Evolutionary conservation across 2,329 filamentous ascomycete species (phyloP).

Genomic region (Colletotrichum sublineola): DNA sequence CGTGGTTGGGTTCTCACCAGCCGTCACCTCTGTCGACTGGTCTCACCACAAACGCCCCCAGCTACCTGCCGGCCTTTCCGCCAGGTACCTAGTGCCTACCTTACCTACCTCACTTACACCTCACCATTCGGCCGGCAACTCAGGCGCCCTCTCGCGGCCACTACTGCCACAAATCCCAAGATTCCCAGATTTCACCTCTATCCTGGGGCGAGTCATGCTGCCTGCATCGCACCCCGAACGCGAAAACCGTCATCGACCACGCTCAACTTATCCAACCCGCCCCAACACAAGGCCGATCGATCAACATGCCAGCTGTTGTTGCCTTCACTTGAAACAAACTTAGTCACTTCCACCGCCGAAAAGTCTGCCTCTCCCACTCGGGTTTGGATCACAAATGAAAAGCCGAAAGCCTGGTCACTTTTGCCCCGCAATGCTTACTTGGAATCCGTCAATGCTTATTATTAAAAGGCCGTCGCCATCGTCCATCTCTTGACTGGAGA

Average conservation of each 20-base stretch:
- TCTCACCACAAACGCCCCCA: constrained; percentile 26
- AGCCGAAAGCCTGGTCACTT: not conserved
- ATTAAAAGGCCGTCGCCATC: not conserved
- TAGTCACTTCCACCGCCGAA: constrained; percentile 17
- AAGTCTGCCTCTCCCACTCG: constrained; percentile 1
- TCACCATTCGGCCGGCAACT: constrained; percentile 28
- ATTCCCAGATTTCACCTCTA: not conserved
- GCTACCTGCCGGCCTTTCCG: constrained; percentile 29
- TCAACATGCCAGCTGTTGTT: constrained; percentile 32
- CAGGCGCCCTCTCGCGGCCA: not conserved
- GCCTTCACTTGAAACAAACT: constrained; percentile 39
- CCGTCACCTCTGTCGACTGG: constrained; percentile 20
- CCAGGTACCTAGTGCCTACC: not conserved
- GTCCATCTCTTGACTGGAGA: not conserved
- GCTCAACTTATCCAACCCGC: constrained; percentile 5
- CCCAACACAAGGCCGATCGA: not conserved
- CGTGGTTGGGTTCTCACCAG: constrained; percentile 1
- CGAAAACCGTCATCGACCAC: not conserved
- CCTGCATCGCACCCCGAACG: not conserved
- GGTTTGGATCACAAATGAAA: not conserved
- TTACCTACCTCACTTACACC: not conserved
- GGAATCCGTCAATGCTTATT: not conserved
- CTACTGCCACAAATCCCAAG: not conserved
- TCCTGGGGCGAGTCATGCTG: too few relatives aligned
- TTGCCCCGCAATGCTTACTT: not conserved